These are phyloP conservation scores for Zoysia japonica DNA, from an alignment of 176 grass and related monocot genomes.

Conservation along the genomic window DNA sequence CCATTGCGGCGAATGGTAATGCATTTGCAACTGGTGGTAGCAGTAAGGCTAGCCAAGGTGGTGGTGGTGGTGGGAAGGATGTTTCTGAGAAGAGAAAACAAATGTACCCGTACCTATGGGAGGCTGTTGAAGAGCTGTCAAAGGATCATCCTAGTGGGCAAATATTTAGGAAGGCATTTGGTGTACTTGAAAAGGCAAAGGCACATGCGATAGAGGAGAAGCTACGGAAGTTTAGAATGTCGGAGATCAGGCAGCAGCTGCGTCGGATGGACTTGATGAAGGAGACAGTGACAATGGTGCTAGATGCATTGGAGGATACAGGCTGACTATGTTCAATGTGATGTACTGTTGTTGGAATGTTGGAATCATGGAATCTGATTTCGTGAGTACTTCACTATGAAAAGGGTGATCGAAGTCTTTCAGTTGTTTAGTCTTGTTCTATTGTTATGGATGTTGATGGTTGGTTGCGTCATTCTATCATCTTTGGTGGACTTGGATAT, in stretches of 20 bases:
- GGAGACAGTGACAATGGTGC: constrained; percentile 48
- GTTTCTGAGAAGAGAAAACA: constrained; percentile 36
- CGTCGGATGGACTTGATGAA: constrained; percentile 53
- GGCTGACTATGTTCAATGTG: constrained; percentile 28
- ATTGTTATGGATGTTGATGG: constrained; percentile 31
- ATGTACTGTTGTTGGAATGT: neutral
- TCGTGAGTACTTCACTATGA: constrained; percentile 23
- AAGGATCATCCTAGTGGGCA: constrained; percentile 42
- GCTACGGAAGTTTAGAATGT: constrained; percentile 43
- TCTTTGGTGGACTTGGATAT: constrained; percentile 22
- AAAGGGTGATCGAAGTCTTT: neutral
- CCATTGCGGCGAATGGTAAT: neutral
- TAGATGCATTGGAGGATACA: constrained; percentile 39
- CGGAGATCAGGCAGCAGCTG: constrained; percentile 54
- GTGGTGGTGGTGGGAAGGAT: neutral
- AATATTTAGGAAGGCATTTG: constrained; percentile 46
- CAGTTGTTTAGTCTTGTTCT: constrained; percentile 9
- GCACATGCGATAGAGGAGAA: constrained; percentile 54
- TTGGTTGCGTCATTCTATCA: neutral
- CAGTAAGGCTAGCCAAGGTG: neutral
- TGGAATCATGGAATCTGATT: constrained; percentile 8
- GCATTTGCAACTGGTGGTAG: neutral
- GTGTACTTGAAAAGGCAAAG: constrained; percentile 44
- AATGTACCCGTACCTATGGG: constrained; percentile 45
- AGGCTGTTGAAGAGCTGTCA: constrained; percentile 45